Base-by-base conservation (phyloP, 176 grass and related monocot species). In the maize (Zea mays) region DNA sequence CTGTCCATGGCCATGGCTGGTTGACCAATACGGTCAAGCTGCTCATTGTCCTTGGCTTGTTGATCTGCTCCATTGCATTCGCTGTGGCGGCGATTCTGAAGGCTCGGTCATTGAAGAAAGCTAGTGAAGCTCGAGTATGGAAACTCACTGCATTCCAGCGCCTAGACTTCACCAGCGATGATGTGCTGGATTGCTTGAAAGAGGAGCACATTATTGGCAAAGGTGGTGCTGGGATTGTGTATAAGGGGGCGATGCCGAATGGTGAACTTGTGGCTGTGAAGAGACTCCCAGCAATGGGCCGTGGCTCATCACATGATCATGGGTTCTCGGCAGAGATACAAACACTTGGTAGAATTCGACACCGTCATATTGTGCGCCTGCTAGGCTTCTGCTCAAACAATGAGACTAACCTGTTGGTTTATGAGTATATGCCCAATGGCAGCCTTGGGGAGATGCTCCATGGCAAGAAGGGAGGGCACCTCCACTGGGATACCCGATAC, bases 381-480 rank as follows among this genome's bases (percentile, higher is more conserved):
- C 78, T 98, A 27, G 91, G 95, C 16, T 98, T 94, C 77, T 98
- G 95, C 68, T 94, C 95, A 17, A 98, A 98, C 87, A 93, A 92
- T 65, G 95, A 98, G 78, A 98, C 95, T 16, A 98, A 98, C 67
- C 83, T 98, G 7, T 64, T 98, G 54, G 91, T 98, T 20, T 98
- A 98, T 40, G 95, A 98, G 72, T 98, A 92, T 73, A 98, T 98
- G 95, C 95, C 95, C 7, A 98, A 98, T 87, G 95, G 95, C 1
- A 98, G 95, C 60, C 88, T 98, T 41, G 95, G 95, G 71, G 95
- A 98, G 77, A 76, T 98, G 49, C 89, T 98, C 79, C 95, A 98
- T 69, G 91, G 95, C 12, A 98, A 98, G 86, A 98, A 98, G 21
- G 89, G 91, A 0, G 89, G 86, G 2, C 89, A 94, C 69, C 71